These are phyloP conservation scores for Yamadazyma trypodendri DNA, from an alignment of 1,139 yeast genomes.

Conservation along the genomic window DNA sequence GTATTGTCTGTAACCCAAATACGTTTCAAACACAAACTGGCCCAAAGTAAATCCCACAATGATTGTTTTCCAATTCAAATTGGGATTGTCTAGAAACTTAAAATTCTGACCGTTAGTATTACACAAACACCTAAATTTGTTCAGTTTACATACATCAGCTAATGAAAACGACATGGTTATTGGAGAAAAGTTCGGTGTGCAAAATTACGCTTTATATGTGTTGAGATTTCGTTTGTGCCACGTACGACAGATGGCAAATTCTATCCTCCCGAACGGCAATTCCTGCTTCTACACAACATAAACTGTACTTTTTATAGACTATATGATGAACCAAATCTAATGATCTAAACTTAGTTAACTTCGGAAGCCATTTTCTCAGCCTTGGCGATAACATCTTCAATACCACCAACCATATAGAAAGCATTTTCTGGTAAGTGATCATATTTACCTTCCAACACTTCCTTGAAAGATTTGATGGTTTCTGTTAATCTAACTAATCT, in stretches of 20 bases:
- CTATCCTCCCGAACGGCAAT: too few species aligned
- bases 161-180: slow-evolving; percentile 14
- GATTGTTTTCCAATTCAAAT: slow-evolving; percentile 76
- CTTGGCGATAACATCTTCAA: slow-evolving; percentile 96
- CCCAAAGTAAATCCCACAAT: slow-evolving; percentile 75
- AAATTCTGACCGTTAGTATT: slow-evolving; percentile 22
- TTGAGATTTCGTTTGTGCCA: background rate
- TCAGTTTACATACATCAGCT: slow-evolving; percentile 15
- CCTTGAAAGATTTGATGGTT: slow-evolving; percentile 92
- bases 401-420: slow-evolving; percentile 99
- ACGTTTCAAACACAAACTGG: slow-evolving; percentile 72
- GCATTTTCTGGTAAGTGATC: slow-evolving; percentile 99
- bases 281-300: background rate
- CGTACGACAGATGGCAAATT: too few species aligned
- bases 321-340: slow-evolving; percentile 10
- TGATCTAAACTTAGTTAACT: slow-evolving; percentile 42
- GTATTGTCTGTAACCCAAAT: slow-evolving; percentile 75
- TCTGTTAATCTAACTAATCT: slow-evolving; percentile 95
- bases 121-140: slow-evolving; percentile 13
- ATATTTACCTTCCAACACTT: slow-evolving; percentile 96
- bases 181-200: background rate
- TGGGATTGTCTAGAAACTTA: slow-evolving; percentile 40
- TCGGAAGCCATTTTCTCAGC: slow-evolving; percentile 98
- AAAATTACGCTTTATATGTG: background rate
- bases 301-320: slow-evolving; percentile 15